Evolutionary conservation across 2,329 filamentous ascomycete species (phyloP), one percentile per base, ranked within the genome.

Genomic region (Tolypocladium tropicale): DNA sequence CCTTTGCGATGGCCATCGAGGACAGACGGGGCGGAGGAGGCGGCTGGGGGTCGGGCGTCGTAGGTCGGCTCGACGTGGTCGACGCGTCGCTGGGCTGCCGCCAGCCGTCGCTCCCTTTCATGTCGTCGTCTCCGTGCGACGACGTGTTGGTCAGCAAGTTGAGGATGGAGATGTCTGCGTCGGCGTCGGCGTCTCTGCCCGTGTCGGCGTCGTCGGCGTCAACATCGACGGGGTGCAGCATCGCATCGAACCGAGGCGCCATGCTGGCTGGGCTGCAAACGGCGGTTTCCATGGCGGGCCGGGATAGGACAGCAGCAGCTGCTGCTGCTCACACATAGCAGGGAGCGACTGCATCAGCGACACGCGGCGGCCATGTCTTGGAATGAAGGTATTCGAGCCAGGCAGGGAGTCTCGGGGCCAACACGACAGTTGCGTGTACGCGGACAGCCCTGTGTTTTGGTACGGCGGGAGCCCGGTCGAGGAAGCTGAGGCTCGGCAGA

Each of bases 61-160:
- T 66, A 41, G 59, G 61, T 53, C 62, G 61, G 57, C 67, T 69
- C 7, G 67, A 64, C 30, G 63, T 57, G n/a, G 63, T 62, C 23
- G 67, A 69, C 52, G 63, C 57, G 55, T 67, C 62, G 52, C 63
- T 66, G 23, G 64, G 61, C 25, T 62, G 56, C 39, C 56, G 61
- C 58, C 61, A 67, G 55, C 61, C 60, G 55, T 67, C 64, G 59
- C 66, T 66, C 18, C 61, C 62, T 54, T 60, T 64, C 46, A 58
- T 59, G 49, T 66, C 63, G 34, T 62, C 60, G 30, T 66, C 63
- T 43, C 64, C 66, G 52, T 59, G 68, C 23, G 61, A 60, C 6
- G 63, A 65, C 34, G 64, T 61, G 55, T 56, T 53, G 53, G 65
- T 54, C 49, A 57, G 30, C 53, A 55, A 53, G 58, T 33, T 34